Evolutionary conservation across 345 rosid genomes (phyloP).

Genomic region (Eucalyptus curtisii): DNA sequence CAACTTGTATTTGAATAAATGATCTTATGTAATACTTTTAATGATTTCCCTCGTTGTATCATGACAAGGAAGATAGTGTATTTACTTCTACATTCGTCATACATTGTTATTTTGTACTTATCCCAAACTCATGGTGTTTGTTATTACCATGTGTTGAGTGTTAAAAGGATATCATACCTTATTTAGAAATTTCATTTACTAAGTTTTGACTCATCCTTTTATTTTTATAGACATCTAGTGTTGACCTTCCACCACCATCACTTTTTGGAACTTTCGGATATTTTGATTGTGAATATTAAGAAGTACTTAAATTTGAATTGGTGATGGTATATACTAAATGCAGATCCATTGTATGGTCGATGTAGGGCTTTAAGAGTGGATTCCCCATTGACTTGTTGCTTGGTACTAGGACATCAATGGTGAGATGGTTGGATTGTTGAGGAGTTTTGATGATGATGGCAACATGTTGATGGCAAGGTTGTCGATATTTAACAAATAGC

Average conservation of each 20-base stretch:
- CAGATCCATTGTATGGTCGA: not conserved
- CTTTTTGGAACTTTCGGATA: not conserved
- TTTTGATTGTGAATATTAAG: not conserved
- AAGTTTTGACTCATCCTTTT: not conserved
- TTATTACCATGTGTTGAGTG: accelerated
- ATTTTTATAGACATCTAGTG: not conserved
- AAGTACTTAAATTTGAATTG: not conserved
- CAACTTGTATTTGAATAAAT: not conserved
- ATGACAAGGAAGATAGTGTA: not conserved
- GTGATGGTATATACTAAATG: not conserved
- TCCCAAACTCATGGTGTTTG: not conserved
- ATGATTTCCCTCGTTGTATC: not conserved
- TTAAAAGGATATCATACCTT: not conserved
- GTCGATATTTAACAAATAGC: not conserved
- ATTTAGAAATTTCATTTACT: not conserved
- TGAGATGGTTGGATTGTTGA: not conserved
- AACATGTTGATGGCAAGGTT: not conserved
- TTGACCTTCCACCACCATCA: not conserved
- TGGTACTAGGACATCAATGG: not conserved
- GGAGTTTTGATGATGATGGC: too few species aligned
- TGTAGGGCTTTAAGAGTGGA: not conserved
- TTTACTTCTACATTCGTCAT: not conserved
- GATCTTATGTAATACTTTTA: not conserved
- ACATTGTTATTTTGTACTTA: not conserved
- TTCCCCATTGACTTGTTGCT: not conserved